Percentiles rank a stretch among this genome's conserved stretches.
Conservation (phyloP, 805 yeast genomes). For the Kuraishia molischiana region DNA sequence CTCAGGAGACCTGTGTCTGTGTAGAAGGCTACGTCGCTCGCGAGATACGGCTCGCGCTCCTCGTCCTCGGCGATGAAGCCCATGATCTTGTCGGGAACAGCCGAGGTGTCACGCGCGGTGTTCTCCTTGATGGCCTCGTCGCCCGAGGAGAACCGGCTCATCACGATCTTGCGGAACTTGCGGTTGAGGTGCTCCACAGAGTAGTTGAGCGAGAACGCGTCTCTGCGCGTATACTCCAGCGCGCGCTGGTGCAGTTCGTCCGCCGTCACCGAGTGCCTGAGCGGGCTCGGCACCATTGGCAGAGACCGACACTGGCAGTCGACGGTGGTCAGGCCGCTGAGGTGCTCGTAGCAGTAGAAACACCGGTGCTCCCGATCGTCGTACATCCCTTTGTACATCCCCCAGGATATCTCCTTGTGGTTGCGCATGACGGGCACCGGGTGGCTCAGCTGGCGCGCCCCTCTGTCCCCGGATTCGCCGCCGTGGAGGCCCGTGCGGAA, state of each 20-base stretch:
- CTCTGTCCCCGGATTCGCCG: too few species aligned
- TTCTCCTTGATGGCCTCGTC: not conserved
- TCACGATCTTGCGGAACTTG: not conserved
- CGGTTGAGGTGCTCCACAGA: not conserved
- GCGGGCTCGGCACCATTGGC: not conserved
- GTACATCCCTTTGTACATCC: not conserved
- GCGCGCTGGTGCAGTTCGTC: not conserved
- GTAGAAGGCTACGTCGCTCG: too few species aligned
- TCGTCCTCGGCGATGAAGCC: not conserved
- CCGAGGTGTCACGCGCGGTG: not conserved
- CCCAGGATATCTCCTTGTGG: not conserved
- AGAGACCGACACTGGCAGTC: not conserved
- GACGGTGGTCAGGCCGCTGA: not conserved
- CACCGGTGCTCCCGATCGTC: not conserved
- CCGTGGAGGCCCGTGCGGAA: too few species aligned
- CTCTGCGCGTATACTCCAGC: not conserved
- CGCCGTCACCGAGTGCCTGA: not conserved
- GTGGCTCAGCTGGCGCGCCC: not conserved
- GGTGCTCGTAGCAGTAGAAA: not conserved
- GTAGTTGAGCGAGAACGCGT: not conserved
- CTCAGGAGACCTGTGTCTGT: too few species aligned
- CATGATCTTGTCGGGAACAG: not conserved
- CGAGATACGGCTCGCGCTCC: too few species aligned
- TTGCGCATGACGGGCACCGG: not conserved
- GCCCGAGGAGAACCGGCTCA: not conserved